Evolutionary conservation across 768 basidiomycete species (phyloP).

Genomic region (Boletus reticulatus): DNA sequence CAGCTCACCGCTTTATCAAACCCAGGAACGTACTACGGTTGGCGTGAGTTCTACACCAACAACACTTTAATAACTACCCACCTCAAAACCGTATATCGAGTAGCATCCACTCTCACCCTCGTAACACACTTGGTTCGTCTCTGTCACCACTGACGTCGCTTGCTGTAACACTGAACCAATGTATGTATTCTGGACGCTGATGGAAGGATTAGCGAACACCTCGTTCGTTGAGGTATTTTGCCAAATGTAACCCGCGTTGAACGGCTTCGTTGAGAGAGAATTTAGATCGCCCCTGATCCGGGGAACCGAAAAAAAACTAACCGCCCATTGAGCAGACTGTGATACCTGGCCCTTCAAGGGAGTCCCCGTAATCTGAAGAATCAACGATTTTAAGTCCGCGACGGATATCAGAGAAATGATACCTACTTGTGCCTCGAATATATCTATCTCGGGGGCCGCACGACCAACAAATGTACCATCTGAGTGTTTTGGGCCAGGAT

Average conservation of each 20-base stretch:
- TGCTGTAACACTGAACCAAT: constrained; percentile 73
- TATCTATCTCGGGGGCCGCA: constrained; percentile 85
- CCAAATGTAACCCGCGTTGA: constrained; percentile 72
- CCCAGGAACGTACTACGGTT: constrained; percentile 42
- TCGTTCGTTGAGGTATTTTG: constrained; percentile 57
- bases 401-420: constrained; percentile 12
- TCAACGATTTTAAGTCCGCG: constrained; percentile 7
- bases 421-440: constrained; percentile 75
- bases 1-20: constrained; percentile 60
- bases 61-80: constrained; percentile 21
- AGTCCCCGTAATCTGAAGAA: constrained; percentile 44
- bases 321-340: constrained; percentile 83
- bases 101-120: constrained; percentile 58
- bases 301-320: constrained; percentile 35
- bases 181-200: constrained; percentile 59
- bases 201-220: constrained; percentile 53
- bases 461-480: constrained; percentile 81
- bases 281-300: background rate
- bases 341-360: constrained; percentile 63
- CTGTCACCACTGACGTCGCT: constrained; percentile 70
- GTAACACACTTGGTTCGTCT: constrained; percentile 71
- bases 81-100: constrained; percentile 80
- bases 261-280: constrained; percentile 49
- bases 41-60: background rate
- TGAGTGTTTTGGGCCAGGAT: constrained; percentile 75